Evolutionary conservation across 164 flowering plant genomes (phyloP), one percentile per base, ranked within the genome.

Genomic region (Piper betle): DNA sequence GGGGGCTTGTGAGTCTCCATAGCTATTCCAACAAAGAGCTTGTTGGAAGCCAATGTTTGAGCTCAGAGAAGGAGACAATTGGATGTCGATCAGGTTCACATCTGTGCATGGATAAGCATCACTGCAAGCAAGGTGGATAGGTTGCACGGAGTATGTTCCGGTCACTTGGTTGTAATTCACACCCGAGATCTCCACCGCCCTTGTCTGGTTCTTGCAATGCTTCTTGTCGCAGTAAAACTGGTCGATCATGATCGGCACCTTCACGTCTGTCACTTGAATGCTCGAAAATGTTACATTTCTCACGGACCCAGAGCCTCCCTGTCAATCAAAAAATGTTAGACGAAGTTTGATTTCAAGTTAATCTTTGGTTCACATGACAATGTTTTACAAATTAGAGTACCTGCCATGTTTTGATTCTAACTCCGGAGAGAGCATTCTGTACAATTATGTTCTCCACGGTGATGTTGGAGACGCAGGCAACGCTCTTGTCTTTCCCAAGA

Each of bases 401-500:
- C 89, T 82, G 88, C 91, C 91, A 85, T 61, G 91, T 82, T 67
- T 85, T 85, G 68, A 85, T 85, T 65, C 91, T 71, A 11, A 73
- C 88, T 58, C 88, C 88, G 8, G 68, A 75, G 33, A 78, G 67
- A 12, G 88, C 69, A 63, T 78, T 78, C 55, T 70, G 73, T 63
- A 83, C 58, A 11, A 64, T 68, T 55, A 83, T 71, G 59, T 80
- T 63, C 60, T 83, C 80, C 0, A 88, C 78, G 10, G 75, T 55
- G 38, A 91, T 70, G 57, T 80, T 69, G 3, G 84, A 75, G n/a
- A 89, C 91, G 53, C 92, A 84, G 0, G 85, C 96, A 2, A 73
- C 50, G 16, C 76, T 80, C 60, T 69, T 82, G 58, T 80, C 91
- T 61, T 83, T 91, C 56, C 98, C 98, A 19, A 91, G 77, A n/a